phyloP scores from a whole-genome alignment of 345 rosid genomes.

The Clausena lansium region DNA sequence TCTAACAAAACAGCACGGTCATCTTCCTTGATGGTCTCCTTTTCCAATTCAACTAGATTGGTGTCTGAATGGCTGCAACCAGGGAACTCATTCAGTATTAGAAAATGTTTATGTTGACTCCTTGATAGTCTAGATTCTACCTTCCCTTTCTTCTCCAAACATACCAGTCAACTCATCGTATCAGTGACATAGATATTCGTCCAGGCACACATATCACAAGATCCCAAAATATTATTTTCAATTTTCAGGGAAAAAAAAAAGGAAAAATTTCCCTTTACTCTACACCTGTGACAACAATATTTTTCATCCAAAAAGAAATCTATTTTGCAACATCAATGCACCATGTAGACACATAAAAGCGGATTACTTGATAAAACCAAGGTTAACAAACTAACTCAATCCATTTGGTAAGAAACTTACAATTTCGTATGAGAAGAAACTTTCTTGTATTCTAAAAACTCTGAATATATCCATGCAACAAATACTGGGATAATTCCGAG shows the following conservation, averaged over 20 bases:
- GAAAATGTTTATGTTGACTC: neutral
- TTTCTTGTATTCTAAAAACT: constrained; percentile 71
- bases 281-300: neutral
- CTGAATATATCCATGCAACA: constrained; percentile 89
- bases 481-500: constrained; percentile 80
- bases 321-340: neutral
- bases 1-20: constrained; percentile 85
- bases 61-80: constrained; percentile 86
- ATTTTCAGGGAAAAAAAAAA: neutral
- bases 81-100: constrained; percentile 20
- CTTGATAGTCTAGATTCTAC: neutral
- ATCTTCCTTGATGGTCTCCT: constrained; percentile 62
- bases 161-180: neutral
- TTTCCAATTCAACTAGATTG: constrained; percentile 77
- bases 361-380: neutral
- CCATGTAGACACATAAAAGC: constrained; percentile 1
- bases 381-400: neutral
- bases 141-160: neutral
- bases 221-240: neutral
- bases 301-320: neutral
- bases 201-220: neutral
- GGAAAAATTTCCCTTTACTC: neutral
- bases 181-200: neutral
- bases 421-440: constrained; percentile 56
- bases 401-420: constrained; percentile 48